Percentiles rank a stretch among this genome's conserved stretches.
Evolutionary conservation across 805 yeast genomes (phyloP).

Genomic region (Candida orba): DNA sequence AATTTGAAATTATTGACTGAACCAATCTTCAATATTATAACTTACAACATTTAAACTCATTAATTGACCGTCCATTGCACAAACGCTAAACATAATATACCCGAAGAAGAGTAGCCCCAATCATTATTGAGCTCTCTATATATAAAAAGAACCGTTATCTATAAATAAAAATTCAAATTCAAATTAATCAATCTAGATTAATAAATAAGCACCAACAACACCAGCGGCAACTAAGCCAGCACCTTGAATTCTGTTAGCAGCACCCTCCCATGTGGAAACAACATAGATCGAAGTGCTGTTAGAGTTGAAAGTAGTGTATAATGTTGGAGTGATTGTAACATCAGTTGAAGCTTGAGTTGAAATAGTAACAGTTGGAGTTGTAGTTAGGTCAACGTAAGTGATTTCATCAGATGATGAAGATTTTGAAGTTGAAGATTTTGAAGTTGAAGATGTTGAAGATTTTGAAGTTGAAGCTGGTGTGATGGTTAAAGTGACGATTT

Average conservation of each 20-base stretch:
- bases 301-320: constrained; percentile 26
- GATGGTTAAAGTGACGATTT: constrained; percentile 16
- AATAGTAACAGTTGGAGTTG: constrained; percentile 29
- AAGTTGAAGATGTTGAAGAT: not conserved
- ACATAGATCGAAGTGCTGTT: constrained; percentile 9
- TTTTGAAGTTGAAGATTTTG: too few species aligned
- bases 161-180: not conserved
- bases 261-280: constrained; percentile 19
- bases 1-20: too few species aligned
- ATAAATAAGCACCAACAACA: constrained; percentile 20
- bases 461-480: constrained; percentile 4
- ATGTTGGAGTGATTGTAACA: constrained; percentile 31
- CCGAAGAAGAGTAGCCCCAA: not conserved
- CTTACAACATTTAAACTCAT: too few species aligned
- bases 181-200: constrained; percentile 4
- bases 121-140: too few species aligned
- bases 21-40: too few species aligned
- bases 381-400: constrained; percentile 32
- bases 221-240: constrained; percentile 23
- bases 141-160: not conserved
- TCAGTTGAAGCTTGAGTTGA: constrained; percentile 40
- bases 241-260: constrained; percentile 13
- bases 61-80: too few species aligned
- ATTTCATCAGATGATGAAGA: constrained; percentile 32
- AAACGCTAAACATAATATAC: too few species aligned